A percentile compares a stretch with the other conserved stretches of the same genome.
phyloP scores from a whole-genome alignment of 2,329 filamentous ascomycete genomes.

The Elsinoe arachidis region DNA sequence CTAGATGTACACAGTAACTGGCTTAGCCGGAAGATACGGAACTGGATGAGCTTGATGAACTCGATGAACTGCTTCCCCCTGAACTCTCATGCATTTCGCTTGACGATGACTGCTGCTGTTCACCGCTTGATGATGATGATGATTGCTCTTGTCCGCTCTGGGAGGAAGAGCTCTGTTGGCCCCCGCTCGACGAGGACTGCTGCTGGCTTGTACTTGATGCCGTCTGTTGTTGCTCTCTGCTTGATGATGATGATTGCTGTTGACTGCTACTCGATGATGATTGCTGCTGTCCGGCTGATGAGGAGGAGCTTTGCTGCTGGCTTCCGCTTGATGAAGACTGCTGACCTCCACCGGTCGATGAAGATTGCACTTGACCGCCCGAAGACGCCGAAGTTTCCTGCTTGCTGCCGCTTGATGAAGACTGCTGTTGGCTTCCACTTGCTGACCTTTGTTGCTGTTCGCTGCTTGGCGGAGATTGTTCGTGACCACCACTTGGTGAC shows the following conservation, averaged over 20 bases:
- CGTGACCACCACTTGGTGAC: background rate
- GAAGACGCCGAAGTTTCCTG: background rate
- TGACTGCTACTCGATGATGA: background rate
- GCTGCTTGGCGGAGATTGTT: background rate
- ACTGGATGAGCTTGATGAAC: background rate
- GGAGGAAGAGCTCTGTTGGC: background rate
- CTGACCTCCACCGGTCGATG: background rate
- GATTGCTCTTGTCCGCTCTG: background rate
- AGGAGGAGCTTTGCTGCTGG: background rate
- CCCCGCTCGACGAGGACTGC: background rate
- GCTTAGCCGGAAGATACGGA: background rate
- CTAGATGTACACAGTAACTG: too few relatives aligned
- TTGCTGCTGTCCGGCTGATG: background rate
- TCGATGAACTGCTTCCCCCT: background rate
- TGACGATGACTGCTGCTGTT: slow-evolving; percentile 2
- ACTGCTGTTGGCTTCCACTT: background rate
- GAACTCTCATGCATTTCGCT: background rate
- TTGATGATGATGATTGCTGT: background rate
- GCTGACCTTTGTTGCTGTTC: background rate
- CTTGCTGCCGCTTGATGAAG: background rate
- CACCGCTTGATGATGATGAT: background rate
- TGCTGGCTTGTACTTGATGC: background rate
- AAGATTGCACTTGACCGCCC: background rate
- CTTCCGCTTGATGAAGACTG: background rate
- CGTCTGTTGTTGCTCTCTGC: background rate